These are phyloP conservation scores for Jackrogersella multiformis DNA, from an alignment of 495 filamentous ascomycete species.

Conservation along the genomic window DNA sequence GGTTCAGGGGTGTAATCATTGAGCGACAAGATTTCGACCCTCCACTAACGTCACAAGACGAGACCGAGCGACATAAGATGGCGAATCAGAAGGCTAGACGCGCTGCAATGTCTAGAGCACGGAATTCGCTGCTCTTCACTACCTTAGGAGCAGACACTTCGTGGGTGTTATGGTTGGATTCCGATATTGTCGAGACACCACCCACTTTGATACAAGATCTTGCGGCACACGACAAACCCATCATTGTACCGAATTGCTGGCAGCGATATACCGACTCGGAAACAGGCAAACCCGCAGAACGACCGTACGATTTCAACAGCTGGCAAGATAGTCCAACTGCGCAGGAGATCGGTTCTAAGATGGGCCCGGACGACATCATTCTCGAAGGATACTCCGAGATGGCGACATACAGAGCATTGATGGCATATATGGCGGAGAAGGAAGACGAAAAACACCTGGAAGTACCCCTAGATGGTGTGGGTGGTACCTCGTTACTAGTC, in stretches of 20 bases:
- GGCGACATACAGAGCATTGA: slow-evolving; percentile 87
- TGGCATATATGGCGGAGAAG: slow-evolving; percentile 82
- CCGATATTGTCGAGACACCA: slow-evolving; percentile 91
- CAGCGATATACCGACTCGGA: slow-evolving; percentile 84
- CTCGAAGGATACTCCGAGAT: slow-evolving; percentile 93
- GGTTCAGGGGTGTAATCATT: slow-evolving; percentile 92
- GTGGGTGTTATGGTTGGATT: slow-evolving; percentile 97
- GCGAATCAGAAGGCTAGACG: slow-evolving; percentile 85
- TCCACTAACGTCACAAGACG: slow-evolving; percentile 79
- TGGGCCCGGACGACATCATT: slow-evolving; percentile 89
- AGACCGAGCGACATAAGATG: slow-evolving; percentile 89
- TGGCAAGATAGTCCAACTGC: slow-evolving; percentile 90
- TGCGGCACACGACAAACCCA: slow-evolving; percentile 81
- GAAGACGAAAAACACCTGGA: slow-evolving; percentile 66
- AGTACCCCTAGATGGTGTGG: slow-evolving; percentile 87
- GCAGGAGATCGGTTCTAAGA: slow-evolving; percentile 73
- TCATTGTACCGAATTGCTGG: slow-evolving; percentile 95
- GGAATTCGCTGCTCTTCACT: slow-evolving; percentile 96
- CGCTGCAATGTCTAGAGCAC: slow-evolving; percentile 89
- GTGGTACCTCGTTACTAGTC: slow-evolving; percentile 91
- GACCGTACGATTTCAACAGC: slow-evolving; percentile 96
- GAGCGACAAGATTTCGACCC: slow-evolving; percentile 94
- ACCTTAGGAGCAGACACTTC: slow-evolving; percentile 91
- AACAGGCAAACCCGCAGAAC: slow-evolving; percentile 71
- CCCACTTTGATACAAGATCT: slow-evolving; percentile 90